Percentiles rank a stretch among this genome's conserved stretches.
These are phyloP conservation scores for Phaseolus lunatus DNA, from an alignment of 306 rosid genomes.

Conservation along the genomic window DNA sequence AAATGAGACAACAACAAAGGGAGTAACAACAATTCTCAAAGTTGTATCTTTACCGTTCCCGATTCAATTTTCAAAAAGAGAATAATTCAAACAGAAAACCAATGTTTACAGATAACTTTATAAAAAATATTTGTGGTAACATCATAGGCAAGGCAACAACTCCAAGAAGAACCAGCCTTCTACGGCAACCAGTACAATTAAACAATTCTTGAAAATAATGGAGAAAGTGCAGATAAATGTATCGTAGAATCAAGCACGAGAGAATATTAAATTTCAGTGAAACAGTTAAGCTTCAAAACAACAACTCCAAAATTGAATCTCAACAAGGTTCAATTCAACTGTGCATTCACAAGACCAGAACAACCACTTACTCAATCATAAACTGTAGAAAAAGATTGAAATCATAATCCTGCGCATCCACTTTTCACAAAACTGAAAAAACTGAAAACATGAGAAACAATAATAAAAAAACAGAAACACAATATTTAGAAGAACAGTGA, in stretches of 20 bases:
- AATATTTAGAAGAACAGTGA: slow-evolving; percentile 27
- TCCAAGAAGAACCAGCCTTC: slow-evolving; percentile 2
- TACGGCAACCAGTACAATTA: slow-evolving; percentile 31
- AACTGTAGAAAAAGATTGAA: neutral
- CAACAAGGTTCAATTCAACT: slow-evolving; percentile 14
- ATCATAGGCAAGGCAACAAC: slow-evolving; percentile 25
- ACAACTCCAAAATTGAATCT: neutral
- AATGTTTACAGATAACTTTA: neutral
- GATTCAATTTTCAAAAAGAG: slow-evolving; percentile 12
- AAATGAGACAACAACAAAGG: neutral
- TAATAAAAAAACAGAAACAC: slow-evolving; percentile 40
- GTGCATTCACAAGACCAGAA: slow-evolving; percentile 26
- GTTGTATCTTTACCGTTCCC: neutral
- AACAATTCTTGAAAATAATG: slow-evolving; percentile 32
- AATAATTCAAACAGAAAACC: slow-evolving; percentile 1
- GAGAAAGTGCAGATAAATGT: slow-evolving; percentile 18
- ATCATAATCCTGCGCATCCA: neutral
- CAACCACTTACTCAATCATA: slow-evolving; percentile 36
- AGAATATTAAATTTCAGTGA: neutral
- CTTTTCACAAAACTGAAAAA: slow-evolving; percentile 11
- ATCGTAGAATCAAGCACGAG: slow-evolving; percentile 17
- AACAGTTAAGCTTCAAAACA: slow-evolving; percentile 1
- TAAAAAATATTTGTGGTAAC: slow-evolving; percentile 17
- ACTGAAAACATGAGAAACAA: slow-evolving; percentile 33
- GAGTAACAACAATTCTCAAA: slow-evolving; percentile 9